A percentile compares a stretch with the other conserved stretches of the same genome.
These are phyloP conservation scores for Agrocybe chaxingu DNA, from an alignment of 768 basidiomycete genomes.

Conservation along the genomic window DNA sequence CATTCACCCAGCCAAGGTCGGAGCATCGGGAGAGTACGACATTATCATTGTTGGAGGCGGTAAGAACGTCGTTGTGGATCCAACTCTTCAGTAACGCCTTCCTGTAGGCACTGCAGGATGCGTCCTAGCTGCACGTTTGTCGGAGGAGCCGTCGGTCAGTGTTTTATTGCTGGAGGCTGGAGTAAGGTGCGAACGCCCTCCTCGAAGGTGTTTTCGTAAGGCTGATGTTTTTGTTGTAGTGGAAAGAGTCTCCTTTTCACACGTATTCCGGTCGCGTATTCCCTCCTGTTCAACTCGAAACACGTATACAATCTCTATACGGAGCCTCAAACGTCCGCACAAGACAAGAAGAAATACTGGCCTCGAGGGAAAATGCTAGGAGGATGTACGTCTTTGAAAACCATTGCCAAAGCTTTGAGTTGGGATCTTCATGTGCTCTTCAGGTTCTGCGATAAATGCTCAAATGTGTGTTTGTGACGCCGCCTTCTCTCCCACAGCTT, in stretches of 20 bases:
- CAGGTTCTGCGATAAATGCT: conserved; percentile 67
- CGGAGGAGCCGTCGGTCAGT: conserved; percentile 49
- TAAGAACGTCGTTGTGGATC: conserved; percentile 12
- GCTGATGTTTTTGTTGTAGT: conserved; percentile 22
- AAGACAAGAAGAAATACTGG: conserved; percentile 50
- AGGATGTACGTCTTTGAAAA: conserved; percentile 50
- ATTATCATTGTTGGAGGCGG: conserved; percentile 57
- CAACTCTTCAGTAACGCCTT: conserved; percentile 2
- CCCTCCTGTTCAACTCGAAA: conserved; percentile 38
- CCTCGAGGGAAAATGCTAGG: conserved; percentile 71
- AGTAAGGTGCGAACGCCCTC: conserved; percentile 39
- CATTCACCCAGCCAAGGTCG: conserved; percentile 22
- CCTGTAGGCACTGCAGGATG: conserved; percentile 57
- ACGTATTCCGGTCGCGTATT: conserved; percentile 42
- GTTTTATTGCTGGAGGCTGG: conserved; percentile 63
- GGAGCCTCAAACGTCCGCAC: conserved; percentile 49
- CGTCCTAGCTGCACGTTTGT: conserved; percentile 55
- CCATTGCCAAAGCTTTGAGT: no score
- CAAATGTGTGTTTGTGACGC: conserved; percentile 30
- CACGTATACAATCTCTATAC: conserved; percentile 57
- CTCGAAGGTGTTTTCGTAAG: no score
- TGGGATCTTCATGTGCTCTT: background rate
- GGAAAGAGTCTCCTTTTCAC: conserved; percentile 37
- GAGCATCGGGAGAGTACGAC: conserved; percentile 36
- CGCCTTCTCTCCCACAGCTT: background rate